Evolutionary conservation across 306 rosid species (phyloP).

Genomic region (Vigna unguiculata): DNA sequence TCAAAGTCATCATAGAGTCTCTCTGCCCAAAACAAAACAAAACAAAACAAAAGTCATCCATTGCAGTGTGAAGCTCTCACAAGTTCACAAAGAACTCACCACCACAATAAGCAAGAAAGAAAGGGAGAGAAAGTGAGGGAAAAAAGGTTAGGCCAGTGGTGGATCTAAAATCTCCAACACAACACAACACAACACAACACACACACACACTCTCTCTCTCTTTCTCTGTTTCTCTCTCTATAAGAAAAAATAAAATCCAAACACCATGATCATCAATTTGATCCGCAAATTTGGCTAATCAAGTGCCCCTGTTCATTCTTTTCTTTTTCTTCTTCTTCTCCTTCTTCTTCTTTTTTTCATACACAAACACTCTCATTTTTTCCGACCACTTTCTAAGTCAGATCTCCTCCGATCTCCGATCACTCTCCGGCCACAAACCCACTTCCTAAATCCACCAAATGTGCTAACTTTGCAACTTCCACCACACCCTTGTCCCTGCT

Average conservation of each 20-base stretch:
- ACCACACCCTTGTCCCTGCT: neutral
- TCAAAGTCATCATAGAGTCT: neutral
- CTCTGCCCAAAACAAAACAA: neutral
- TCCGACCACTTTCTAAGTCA: conserved; percentile 29
- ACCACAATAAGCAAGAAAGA: neutral
- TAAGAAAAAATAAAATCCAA: neutral
- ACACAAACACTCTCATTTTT: conserved; percentile 14
- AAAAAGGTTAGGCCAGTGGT: neutral
- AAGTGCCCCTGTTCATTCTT: conserved; percentile 36
- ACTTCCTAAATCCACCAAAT: conserved; percentile 16
- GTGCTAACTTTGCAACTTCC: neutral
- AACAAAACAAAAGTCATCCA: neutral
- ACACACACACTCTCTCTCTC: neutral
- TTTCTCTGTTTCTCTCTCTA: conserved; percentile 23
- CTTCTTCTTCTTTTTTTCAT: neutral
- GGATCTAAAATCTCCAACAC: neutral
- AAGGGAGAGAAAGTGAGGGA: neutral
- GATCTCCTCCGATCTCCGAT: conserved; percentile 14
- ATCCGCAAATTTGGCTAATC: conserved; percentile 54
- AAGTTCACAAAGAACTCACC: neutral
- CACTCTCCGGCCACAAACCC: conserved; percentile 1
- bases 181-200: neutral
- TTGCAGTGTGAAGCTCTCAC: neutral
- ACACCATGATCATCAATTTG: conserved; percentile 36
- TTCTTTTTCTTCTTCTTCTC: conserved; percentile 3